Evolutionary conservation across 2,329 filamentous ascomycete species (phyloP).

Genomic region (Aspergillus spinulosporus): DNA sequence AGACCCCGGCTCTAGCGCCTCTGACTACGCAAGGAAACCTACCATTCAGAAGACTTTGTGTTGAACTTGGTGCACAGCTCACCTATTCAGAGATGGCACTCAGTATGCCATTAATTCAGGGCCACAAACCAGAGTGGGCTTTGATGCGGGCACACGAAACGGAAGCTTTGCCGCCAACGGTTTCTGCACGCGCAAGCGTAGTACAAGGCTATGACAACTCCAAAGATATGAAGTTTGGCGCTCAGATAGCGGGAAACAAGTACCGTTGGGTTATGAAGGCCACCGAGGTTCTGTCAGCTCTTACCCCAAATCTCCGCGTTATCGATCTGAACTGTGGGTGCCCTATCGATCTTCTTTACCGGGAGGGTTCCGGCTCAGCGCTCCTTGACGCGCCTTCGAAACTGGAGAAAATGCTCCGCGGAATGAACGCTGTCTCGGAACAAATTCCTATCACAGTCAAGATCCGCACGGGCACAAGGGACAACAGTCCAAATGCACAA

Average conservation of each 20-base stretch:
- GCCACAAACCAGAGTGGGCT: constrained; percentile 90
- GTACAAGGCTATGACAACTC: constrained; percentile 78
- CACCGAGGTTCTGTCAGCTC: constrained; percentile 73
- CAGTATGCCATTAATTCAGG: constrained; percentile 83
- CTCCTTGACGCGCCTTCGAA: constrained; percentile 86
- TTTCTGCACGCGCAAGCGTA: constrained; percentile 55
- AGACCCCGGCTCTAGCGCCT: constrained; percentile 91
- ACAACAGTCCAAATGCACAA: constrained; percentile 73
- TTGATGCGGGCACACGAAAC: constrained; percentile 88
- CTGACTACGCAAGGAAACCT: constrained; percentile 96
- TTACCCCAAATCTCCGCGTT: constrained; percentile 79
- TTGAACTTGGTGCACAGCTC: constrained; percentile 82
- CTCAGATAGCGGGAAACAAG: constrained; percentile 88
- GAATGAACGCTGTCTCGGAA: constrained; percentile 91
- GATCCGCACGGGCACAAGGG: constrained; percentile 86
- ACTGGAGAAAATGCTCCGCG: constrained; percentile 88
- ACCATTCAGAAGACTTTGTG: constrained; percentile 87
- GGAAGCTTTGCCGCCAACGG: constrained; percentile 71
- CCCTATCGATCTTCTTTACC: constrained; percentile 91
- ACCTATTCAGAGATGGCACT: constrained; percentile 99
- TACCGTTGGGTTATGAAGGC: constrained; percentile 88
- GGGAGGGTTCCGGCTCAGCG: constrained; percentile 83
- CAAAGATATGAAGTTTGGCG: constrained; percentile 83
- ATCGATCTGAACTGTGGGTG: constrained; percentile 97
- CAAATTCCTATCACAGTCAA: constrained; percentile 93